Evolutionary conservation across 805 yeast species (phyloP), one percentile per base, ranked within the genome.

Genomic region (Lipomyces starkeyi): DNA sequence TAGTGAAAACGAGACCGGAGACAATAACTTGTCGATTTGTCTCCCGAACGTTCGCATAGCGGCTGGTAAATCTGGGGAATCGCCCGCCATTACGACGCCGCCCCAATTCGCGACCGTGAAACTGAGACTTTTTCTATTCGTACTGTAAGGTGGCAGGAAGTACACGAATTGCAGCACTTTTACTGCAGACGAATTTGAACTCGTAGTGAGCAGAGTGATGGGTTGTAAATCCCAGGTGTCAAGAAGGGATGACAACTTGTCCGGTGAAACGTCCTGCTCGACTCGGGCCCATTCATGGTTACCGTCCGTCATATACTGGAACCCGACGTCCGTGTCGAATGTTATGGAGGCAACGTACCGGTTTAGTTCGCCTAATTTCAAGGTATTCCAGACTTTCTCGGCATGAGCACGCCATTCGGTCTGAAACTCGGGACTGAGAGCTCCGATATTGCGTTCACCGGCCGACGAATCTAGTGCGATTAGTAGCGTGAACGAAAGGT

Each of bases 51-150:
- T 82, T 69, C 89, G 90, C 77, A 92, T 78, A 0, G 88, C 79
- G 0, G 55, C 77, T 69, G 74, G 76, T 71, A 56, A 70, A 43
- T 58, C 67, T 6, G 65, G 61, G 5, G 34, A 35, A 20, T 13
- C 68, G 63, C 7, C 79, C 79, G n/a, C 77, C 67, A 89, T 80
- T 74, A 80, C 78, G 65, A 91, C 85, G 70, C 97, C 97, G 11
- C 95, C 96, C 91, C 97, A 93, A 78, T 91, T 97, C 7, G 97
- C 97, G 27, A 94, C 86, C 58, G 71, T 68, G 55, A 68, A 68
- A 40, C 71, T 66, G 53, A 64, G 17, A 59, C 34, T 43, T 13
- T 22, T 29, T 2, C 63, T 68, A 11, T 29, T 49, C 4, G 25
- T n/a, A 17, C 20, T 22, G 4, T 52, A 4, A 25, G 69, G 62